Conservation (phyloP, 192 early-diverging fungal genomes). For the Tieghemiomyces parasiticus region DNA sequence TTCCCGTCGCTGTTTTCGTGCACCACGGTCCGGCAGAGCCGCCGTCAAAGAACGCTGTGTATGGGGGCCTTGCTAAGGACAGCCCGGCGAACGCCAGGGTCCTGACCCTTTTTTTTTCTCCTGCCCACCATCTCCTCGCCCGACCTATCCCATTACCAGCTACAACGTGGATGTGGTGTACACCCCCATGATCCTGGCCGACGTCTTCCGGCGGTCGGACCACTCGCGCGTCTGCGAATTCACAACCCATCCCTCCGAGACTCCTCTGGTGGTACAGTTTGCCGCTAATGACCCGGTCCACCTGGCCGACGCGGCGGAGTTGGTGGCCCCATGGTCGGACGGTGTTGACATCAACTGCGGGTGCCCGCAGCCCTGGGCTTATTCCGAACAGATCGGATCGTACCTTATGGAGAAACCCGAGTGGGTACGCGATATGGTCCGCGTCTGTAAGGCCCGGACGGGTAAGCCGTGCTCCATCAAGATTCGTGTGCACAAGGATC, state of each 20-base stretch:
- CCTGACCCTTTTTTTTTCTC: slow-evolving; percentile 13
- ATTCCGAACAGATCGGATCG: slow-evolving; percentile 73
- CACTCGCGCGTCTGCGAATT: slow-evolving; percentile 70
- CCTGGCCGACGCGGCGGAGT: slow-evolving; percentile 67
- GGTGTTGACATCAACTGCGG: slow-evolving; percentile 82
- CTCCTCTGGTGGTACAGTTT: slow-evolving; percentile 89
- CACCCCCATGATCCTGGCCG: slow-evolving; percentile 93
- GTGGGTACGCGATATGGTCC: slow-evolving; percentile 80
- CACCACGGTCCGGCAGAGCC: no score
- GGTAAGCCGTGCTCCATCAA: slow-evolving; percentile 73
- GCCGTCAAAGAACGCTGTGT: no score
- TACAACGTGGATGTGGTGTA: slow-evolving; percentile 82
- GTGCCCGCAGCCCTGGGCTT: slow-evolving; percentile 94
- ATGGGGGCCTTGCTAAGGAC: no score
- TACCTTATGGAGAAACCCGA: slow-evolving; percentile 82
- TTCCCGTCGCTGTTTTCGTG: no score
- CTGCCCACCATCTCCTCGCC: neutral
- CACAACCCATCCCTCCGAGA: slow-evolving; percentile 61
- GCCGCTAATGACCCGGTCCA: slow-evolving; percentile 69
- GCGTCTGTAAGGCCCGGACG: slow-evolving; percentile 45
- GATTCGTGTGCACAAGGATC: slow-evolving; percentile 66
- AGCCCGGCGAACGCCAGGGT: no score
- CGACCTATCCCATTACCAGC: slow-evolving; percentile 18
- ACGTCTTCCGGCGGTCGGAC: slow-evolving; percentile 76
- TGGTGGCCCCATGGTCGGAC: slow-evolving; percentile 61